These are phyloP conservation scores for Puccinia horiana DNA, from an alignment of 1,284 basidiomycete genomes.

Conservation along the genomic window DNA sequence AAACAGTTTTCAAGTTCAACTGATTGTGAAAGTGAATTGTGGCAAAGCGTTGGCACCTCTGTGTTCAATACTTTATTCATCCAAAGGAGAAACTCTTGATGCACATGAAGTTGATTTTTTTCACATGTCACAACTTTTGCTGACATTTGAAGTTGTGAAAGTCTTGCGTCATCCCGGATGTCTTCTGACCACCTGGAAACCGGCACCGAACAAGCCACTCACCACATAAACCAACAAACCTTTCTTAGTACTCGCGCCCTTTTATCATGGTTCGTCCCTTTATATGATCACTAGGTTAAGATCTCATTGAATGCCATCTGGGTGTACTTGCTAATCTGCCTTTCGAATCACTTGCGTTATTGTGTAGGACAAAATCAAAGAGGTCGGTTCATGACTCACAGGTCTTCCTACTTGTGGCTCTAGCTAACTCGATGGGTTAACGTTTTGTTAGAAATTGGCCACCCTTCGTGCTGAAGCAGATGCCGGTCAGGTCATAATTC, in stretches of 20 bases:
- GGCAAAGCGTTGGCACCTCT: too few relatives aligned
- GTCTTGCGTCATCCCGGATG: neutral
- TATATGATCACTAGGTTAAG: neutral
- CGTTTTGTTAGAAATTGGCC: conserved; percentile 62
- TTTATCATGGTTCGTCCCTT: neutral
- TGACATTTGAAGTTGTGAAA: neutral
- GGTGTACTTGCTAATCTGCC: conserved; percentile 18
- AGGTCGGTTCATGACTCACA: conserved; percentile 58
- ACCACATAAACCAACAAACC: neutral
- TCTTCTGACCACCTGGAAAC: neutral
- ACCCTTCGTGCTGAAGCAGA: conserved; percentile 84
- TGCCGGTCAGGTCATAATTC: conserved; percentile 73
- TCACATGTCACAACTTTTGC: neutral
- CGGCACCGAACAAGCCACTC: neutral
- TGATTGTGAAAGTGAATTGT: too few relatives aligned
- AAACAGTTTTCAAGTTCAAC: too few relatives aligned
- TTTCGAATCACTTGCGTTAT: neutral
- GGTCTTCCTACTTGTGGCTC: neutral
- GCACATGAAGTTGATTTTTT: neutral
- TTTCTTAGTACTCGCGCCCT: neutral
- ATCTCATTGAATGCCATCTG: too few relatives aligned
- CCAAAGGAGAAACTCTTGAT: too few relatives aligned
- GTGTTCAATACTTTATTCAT: too few relatives aligned
- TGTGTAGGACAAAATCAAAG: conserved; percentile 64
- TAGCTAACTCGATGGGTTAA: neutral